Base-by-base conservation (phyloP, 2,329 filamentous ascomycete genomes). In the Orbilia javanica region DNA sequence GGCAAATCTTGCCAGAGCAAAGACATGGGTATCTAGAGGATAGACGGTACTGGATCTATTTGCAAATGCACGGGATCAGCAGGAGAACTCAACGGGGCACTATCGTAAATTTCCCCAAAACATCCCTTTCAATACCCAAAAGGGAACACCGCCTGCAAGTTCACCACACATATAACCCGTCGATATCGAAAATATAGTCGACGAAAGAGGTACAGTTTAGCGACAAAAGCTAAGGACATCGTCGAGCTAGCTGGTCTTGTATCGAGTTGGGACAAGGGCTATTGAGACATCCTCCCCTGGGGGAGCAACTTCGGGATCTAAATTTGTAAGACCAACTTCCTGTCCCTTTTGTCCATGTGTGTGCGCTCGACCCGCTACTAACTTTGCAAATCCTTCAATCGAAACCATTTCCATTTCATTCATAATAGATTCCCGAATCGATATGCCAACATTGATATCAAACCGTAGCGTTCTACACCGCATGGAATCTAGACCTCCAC, bases 71-170 rank as follows among this genome's bases (percentile, higher is more conserved):
- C 13, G 50, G 34, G 22, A 11, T 39, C 11, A 39, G 11, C 36
- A 13, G 34, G 27, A 25, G 22, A 36, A 22, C 15, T 8, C 13
- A 11, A 18, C 31, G 34, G 46, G 34, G 22, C 22, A 52, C n/a
- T 42, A 60, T 60, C 34, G 10, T 10, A 50, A 39, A 70, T 44
- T 46, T 62, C 46, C 46, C 39, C 36, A 39, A 39, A 39, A 11
- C 13, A 39, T 39, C 36, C 69, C 42, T 52, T 71, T 72, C 22
- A 46, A 42, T 65, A 25, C 68, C 46, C 4, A 73, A 73, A 55
- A 11, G 6, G 53, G 69, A n/a, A 60, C 69, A 66, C 60, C 62
- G 69, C 69, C 62, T 73, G 69, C 64, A 50, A 20, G 60, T 25
- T 39, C 31, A 25, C 53, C 62, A 39, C 62, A 39, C 57, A 46